A percentile compares a stretch with the other conserved stretches of the same genome.
Conservation (phyloP, 371 early-diverging fungal species). For the Mortierella sp. region DNA sequence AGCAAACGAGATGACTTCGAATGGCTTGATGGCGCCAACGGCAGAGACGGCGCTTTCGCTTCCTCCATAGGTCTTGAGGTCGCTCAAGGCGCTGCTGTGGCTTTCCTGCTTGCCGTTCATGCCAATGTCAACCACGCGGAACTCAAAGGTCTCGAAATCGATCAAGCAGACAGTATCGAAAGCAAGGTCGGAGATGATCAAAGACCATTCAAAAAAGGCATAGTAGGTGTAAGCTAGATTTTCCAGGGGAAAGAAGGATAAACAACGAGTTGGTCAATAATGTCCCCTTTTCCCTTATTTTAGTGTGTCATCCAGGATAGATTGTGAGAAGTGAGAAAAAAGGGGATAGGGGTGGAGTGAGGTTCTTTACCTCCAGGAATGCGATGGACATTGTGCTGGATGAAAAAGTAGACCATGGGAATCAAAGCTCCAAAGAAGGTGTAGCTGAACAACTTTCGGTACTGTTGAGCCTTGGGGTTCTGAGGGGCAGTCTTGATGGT, state of each 20-base stretch:
- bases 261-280: neutral
- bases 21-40: slow-evolving; percentile 26
- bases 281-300: neutral
- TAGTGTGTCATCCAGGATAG: too few species aligned
- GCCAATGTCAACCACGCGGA: slow-evolving; percentile 64
- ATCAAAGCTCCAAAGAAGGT: slow-evolving; percentile 78
- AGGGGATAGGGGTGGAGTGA: too few species aligned
- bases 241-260: too few species aligned
- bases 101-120: slow-evolving; percentile 13
- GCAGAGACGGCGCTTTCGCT: slow-evolving; percentile 13
- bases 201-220: slow-evolving; percentile 87
- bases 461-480: slow-evolving; percentile 36
- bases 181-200: slow-evolving; percentile 83
- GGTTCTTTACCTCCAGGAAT: slow-evolving; percentile 67
- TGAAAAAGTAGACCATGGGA: slow-evolving; percentile 84
- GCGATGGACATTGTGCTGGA: slow-evolving; percentile 81
- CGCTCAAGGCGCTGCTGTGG: neutral
- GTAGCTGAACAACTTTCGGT: slow-evolving; percentile 52
- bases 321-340: too few species aligned
- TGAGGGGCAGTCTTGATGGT: slow-evolving; percentile 59
- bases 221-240: slow-evolving; percentile 84
- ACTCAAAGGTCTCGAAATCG: slow-evolving; percentile 73
- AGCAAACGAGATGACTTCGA: slow-evolving; percentile 52
- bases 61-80: slow-evolving; percentile 29
- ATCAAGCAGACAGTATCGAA: slow-evolving; percentile 81